Evolutionary conservation across 164 flowering plant species (phyloP).

Genomic region (Annona squamosa): DNA sequence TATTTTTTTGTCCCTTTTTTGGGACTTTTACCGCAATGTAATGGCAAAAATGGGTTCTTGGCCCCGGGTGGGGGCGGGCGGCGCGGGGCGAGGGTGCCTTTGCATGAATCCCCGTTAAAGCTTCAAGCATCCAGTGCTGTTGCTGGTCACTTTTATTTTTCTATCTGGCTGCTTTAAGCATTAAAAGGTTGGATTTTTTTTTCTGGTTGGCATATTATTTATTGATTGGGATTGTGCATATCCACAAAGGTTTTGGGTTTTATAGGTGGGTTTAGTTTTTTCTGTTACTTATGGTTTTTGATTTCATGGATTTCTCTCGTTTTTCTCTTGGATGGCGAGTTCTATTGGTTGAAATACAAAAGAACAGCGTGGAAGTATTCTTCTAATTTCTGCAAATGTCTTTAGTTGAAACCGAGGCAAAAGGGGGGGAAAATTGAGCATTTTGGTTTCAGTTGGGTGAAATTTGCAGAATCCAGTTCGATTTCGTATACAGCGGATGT

Average conservation of each 20-base stretch:
- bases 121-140: too few species aligned
- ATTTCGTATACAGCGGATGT: too few species aligned
- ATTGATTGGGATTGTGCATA: not conserved
- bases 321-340: not conserved
- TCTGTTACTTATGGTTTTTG: not conserved
- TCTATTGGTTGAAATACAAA: too few species aligned
- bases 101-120: not conserved
- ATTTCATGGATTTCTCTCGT: not conserved
- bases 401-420: too few species aligned
- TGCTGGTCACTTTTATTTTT: not conserved
- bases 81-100: not conserved
- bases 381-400: too few species aligned
- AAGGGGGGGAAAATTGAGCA: not conserved
- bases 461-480: not conserved
- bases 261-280: conserved; percentile 2
- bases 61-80: not conserved
- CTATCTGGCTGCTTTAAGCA: not conserved
- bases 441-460: conserved; percentile 3
- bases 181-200: conserved; percentile 1
- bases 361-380: too few species aligned
- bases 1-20: not conserved
- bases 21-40: conserved; percentile 6
- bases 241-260: not conserved
- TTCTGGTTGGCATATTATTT: conserved; percentile 3
- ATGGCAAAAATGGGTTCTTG: not conserved